Evolutionary conservation across 768 basidiomycete species (phyloP).

Genomic region (Wakefieldia striispora): DNA sequence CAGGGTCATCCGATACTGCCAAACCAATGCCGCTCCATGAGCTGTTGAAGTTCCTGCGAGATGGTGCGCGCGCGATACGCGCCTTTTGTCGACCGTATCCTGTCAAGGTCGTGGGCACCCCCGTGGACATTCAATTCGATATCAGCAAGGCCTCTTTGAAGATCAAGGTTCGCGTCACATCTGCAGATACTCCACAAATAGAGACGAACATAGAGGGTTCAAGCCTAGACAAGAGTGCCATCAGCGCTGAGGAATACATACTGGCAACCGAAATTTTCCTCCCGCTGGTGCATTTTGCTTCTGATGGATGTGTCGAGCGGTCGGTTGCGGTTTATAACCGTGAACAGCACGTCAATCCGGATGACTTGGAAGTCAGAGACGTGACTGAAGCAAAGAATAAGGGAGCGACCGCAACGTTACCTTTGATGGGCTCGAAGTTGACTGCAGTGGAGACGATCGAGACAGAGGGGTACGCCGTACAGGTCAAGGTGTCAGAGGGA

Average conservation of each 20-base stretch:
- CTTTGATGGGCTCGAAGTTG: constrained; percentile 2
- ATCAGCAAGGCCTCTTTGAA: constrained; percentile 67
- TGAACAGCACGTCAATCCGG: neutral
- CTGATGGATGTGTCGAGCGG: constrained; percentile 32
- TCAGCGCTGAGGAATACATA: constrained; percentile 23
- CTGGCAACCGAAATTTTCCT: constrained; percentile 88
- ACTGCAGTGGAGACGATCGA: constrained; percentile 7
- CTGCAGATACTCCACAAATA: constrained; percentile 47
- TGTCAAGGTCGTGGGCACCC: constrained; percentile 65
- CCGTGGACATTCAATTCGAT: constrained; percentile 71
- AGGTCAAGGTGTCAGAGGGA: constrained; percentile 47
- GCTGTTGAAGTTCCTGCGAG: constrained; percentile 65
- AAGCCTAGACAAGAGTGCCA: constrained; percentile 8
- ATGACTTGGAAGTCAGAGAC: neutral
- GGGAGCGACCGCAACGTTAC: constrained; percentile 18
- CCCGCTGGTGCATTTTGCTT: constrained; percentile 86
- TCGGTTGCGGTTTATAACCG: constrained; percentile 5
- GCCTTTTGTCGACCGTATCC: constrained; percentile 90
- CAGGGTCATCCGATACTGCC: neutral
- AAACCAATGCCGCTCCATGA: constrained; percentile 8
- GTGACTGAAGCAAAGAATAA: neutral
- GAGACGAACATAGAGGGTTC: neutral
- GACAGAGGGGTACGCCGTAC: constrained; percentile 35
- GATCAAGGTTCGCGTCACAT: constrained; percentile 59
- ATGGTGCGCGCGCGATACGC: constrained; percentile 80